Conservation (phyloP, 306 rosid species). For the Alnus rubra region DNA sequence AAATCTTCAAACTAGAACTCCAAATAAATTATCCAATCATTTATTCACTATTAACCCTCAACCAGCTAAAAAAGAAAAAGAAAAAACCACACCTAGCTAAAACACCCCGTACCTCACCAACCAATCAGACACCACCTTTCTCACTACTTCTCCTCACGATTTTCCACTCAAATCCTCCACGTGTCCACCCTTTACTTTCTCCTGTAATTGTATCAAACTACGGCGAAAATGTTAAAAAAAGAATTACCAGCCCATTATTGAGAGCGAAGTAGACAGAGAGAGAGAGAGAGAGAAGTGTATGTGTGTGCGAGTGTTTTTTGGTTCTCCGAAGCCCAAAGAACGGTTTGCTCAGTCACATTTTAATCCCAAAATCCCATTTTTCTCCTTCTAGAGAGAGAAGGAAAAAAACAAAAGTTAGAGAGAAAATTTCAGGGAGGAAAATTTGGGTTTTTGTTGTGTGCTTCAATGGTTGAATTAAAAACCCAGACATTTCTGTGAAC, state of each 20-base stretch:
- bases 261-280: conserved; percentile 41
- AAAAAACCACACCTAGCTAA: conserved; percentile 8
- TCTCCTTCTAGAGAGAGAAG: conserved; percentile 66
- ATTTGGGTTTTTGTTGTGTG: conserved; percentile 38
- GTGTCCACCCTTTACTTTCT: conserved; percentile 17
- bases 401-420: conserved; percentile 9
- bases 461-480: conserved; percentile 69
- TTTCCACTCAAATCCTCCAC: conserved; percentile 20
- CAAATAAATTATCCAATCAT: conserved; percentile 11
- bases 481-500: conserved; percentile 42
- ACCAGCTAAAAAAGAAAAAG: background rate
- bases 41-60: conserved; percentile 26
- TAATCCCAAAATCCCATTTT: conserved; percentile 54
- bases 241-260: conserved; percentile 55
- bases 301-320: conserved; percentile 32
- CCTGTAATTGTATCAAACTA: conserved; percentile 35
- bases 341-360: conserved; percentile 56
- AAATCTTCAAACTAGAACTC: conserved; percentile 25
- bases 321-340: conserved; percentile 48
- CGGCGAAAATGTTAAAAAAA: conserved; percentile 23
- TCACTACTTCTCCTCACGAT: background rate
- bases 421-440: conserved; percentile 26
- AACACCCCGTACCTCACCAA: conserved; percentile 27
- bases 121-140: conserved; percentile 23
- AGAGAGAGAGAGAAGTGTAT: conserved; percentile 23